Base-by-base conservation (phyloP, 2,329 filamentous ascomycete species). In the Ambrosiella xylebori region DNA sequence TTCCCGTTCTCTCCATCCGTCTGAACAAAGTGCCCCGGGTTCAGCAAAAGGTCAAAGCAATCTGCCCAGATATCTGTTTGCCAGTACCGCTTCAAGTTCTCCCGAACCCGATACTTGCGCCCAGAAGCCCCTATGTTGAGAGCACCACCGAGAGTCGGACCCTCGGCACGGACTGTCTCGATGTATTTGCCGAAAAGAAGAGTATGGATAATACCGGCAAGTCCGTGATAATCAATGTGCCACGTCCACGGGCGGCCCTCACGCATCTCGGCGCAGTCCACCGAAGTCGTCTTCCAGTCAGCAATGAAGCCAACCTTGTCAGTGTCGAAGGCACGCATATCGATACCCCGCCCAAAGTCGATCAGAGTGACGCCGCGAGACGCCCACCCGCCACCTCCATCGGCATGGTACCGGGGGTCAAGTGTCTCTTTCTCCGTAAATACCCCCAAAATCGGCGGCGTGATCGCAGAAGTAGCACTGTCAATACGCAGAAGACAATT, bases 181-280 rank as follows among this genome's bases (percentile, higher is more conserved):
- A 98, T 93, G 71, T 97, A 97, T 66, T 87, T 89, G 8, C 93
- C 91, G 67, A 96, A 98, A 2, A 98, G 78, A 64, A 98, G 78
- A 49, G 82, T 85, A 70, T 98, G 89, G 3, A 97, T 75, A 27
- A 88, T 86, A 3, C 88, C 89, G 0, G 93, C 93, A 0, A 96
- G 77, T 11, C 93, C 93, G 69, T 95, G 88, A 65, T 97, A 94
- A 72, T 98, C 93, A 63, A 96, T 88, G 69, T 98, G 93, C 74
- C 89, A 96, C 1, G 91, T 97, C 93, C 93, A 98, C 0, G 90
- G 89, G 0, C 91, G 79, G 59, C 88, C 80, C 71, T 98, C 91
- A 52, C 90, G 85, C 80, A 97, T 95, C 74, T 98, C 93, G 15
- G 87, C 85, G 69, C 93, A 98, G 70, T 98, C 93, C 56, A 88